Percentiles rank a stretch among this genome's conserved stretches.
Conservation (phyloP, 108 stramenopile species). For the Cyclotella choctawhatcheeana region DNA sequence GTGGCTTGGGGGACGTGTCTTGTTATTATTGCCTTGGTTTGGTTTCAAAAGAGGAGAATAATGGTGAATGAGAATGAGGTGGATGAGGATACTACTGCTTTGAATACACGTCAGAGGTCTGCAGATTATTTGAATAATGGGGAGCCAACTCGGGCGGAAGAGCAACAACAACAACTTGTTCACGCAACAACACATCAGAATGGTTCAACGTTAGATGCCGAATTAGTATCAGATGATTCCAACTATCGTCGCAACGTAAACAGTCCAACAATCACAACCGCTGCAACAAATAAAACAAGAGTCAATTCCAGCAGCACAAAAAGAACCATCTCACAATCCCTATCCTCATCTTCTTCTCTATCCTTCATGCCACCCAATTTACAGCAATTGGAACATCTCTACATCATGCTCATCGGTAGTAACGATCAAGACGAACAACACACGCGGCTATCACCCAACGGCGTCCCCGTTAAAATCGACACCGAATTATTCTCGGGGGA, state of each 20-base stretch:
- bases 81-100: not conserved
- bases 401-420: slow-evolving; percentile 54
- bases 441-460: slow-evolving; percentile 59
- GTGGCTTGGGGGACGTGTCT: slow-evolving; percentile 79
- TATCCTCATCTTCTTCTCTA: too few species aligned
- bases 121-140: not conserved
- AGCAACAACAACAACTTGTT: too few species aligned
- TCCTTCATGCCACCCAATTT: slow-evolving; percentile 24
- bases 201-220: too few species aligned
- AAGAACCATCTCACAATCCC: too few species aligned
- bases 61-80: not conserved
- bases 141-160: too few species aligned
- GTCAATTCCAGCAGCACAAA: not conserved
- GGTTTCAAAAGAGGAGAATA: slow-evolving; percentile 24
- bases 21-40: slow-evolving; percentile 43
- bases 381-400: slow-evolving; percentile 34
- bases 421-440: too few species aligned
- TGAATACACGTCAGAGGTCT: not conserved
- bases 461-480: slow-evolving; percentile 40
- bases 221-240: too few species aligned
- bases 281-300: not conserved
- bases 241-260: too few species aligned
- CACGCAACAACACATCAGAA: too few species aligned
- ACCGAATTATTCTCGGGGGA: slow-evolving; percentile 84
- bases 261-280: too few species aligned